A percentile compares a stretch with the other conserved stretches of the same genome.
phyloP scores from a whole-genome alignment of 192 early-diverging fungal species.

The Paraglomus occultum region DNA sequence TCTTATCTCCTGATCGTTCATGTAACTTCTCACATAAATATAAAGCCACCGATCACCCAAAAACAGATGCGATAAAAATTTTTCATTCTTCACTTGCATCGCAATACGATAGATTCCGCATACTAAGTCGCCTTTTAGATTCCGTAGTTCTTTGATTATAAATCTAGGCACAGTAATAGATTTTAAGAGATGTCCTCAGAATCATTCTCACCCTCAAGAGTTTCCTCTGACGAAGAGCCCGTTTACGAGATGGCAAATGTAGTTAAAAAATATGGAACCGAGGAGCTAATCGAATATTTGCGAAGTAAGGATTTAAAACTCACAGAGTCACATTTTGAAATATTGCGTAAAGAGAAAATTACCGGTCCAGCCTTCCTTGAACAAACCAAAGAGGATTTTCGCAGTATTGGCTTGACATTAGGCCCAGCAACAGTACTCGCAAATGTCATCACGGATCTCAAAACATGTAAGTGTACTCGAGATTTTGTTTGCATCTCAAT shows the following conservation, averaged over 20 bases:
- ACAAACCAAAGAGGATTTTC: background rate
- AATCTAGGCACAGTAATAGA: slow-evolving; percentile 24
- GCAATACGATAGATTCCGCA: no score
- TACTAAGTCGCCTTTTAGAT: no score
- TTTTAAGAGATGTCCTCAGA: slow-evolving; percentile 20
- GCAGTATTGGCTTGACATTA: background rate
- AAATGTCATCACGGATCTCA: background rate
- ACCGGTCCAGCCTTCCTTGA: background rate
- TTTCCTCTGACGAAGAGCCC: slow-evolving; percentile 6
- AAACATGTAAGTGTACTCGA: slow-evolving; percentile 13
- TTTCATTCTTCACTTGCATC: slow-evolving; percentile 6
- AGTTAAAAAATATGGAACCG: slow-evolving; percentile 5
- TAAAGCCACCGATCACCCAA: slow-evolving; percentile 9
- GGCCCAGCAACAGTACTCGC: no score
- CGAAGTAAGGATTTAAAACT: slow-evolving; percentile 1
- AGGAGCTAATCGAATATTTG: slow-evolving; percentile 19
- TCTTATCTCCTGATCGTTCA: slow-evolving; percentile 14
- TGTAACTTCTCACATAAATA: slow-evolving; percentile 11
- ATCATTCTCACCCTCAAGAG: slow-evolving; percentile 1
- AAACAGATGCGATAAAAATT: slow-evolving; percentile 26
- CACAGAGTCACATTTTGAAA: background rate
- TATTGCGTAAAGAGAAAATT: slow-evolving; percentile 14
- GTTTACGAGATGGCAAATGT: background rate
- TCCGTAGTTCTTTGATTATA: slow-evolving; percentile 12
- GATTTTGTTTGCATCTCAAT: background rate